Evolutionary conservation across 805 yeast genomes (phyloP), one percentile per base, ranked within the genome.

Genomic region (Wickerhamiella dianesei): DNA sequence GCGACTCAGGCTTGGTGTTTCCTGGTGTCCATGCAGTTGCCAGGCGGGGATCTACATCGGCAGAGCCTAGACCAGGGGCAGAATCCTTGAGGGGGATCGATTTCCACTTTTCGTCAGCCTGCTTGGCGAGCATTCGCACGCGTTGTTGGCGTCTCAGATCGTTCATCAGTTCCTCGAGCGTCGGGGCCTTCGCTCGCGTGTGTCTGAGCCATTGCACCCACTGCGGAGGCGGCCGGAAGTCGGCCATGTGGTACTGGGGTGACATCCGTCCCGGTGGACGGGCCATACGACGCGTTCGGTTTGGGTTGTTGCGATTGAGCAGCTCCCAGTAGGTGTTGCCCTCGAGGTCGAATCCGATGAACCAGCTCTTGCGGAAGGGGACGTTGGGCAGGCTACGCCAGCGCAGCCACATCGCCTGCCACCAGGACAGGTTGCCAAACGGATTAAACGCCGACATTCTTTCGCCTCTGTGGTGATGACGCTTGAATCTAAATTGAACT

Each of bases 241-340:
- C 54, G 36, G 46, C 50, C 40, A 48, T 51, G 40, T 51, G 54
- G 41, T 44, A 49, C 16, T 47, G 45, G 9, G 75, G 16, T 47
- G 69, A 68, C 40, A 69, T 67, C 36, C 65, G 62, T 37, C 64
- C 42, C 19, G 19, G 19, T 59, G 12, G 85, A 83, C 48, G 79
- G 71, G 46, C 80, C 75, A 47, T 19, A 41, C 94, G 63, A 43
- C 94, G 65, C 49, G 79, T 68, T 48, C 79, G 62, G 21, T 62
- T 65, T 54, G 76, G 68, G 45, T 59, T 58, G 55, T 72, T 70
- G 50, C 75, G 77, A 21, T 74, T 66, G 44, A 71, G 69, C 62
- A 80, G 78, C 60, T 84, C 95, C 94, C 94, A 84, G 64, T 80
- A 84, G 1, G 89, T 77, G 60, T 84, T 84, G 2, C 92, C 94